A percentile compares a stretch with the other conserved stretches of the same genome.
phyloP scores from a whole-genome alignment of 306 rosid species.

The Prunus davidiana region DNA sequence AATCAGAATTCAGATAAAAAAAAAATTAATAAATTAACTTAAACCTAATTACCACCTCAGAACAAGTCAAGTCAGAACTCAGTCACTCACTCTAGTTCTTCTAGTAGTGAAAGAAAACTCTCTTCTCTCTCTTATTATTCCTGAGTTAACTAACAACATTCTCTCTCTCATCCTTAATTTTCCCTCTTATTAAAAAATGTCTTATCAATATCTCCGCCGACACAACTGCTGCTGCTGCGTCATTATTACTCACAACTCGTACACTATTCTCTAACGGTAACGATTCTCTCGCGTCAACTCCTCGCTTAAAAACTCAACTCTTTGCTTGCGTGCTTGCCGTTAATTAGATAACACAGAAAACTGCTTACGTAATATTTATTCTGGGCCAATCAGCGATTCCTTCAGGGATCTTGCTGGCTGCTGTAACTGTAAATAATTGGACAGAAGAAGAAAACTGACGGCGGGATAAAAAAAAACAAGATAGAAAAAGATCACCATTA shows the following conservation, averaged over 20 bases:
- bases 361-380: not conserved
- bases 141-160: too few relatives aligned
- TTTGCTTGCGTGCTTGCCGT: too few relatives aligned
- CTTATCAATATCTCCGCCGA: conserved; percentile 12
- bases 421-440: not conserved
- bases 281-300: not conserved
- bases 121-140: too few relatives aligned
- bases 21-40: too few relatives aligned
- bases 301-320: too few relatives aligned
- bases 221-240: not conserved
- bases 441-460: not conserved
- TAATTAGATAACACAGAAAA: not conserved
- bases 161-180: not conserved
- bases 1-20: too few relatives aligned
- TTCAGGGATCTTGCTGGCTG: too few relatives aligned
- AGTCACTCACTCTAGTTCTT: not conserved
- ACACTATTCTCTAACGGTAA: not conserved
- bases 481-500: not conserved
- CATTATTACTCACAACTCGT: not conserved
- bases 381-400: not conserved
- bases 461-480: not conserved
- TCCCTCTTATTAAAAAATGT: not conserved
- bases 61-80: not conserved
- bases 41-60: not conserved
- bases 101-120: not conserved